Base-by-base conservation (phyloP, 352 stramenopile species). In the Pythium vanterpoolii region DNA sequence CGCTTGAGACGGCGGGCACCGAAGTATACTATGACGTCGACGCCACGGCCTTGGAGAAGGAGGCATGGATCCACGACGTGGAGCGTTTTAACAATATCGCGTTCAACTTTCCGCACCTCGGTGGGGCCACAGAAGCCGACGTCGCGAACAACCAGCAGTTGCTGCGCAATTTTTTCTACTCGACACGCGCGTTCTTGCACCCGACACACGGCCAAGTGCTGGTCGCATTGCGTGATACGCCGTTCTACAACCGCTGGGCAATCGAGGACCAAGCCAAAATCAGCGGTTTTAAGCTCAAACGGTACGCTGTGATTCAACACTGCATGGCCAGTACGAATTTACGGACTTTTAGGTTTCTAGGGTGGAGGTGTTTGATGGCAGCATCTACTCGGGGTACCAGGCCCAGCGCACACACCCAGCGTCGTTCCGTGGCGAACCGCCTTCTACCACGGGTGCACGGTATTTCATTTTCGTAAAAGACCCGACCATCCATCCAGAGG, bases 71-170 rank as follows among this genome's bases (percentile, higher is more conserved):
- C 14, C 44, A 64, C 38, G 48, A 49, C 18, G 68, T 60, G 1
- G 57, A 75, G 19, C 69, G 64, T 11, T 94, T 93, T 69, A 76
- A 93, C 33, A 57, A 70, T 19, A 77, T 94, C 27, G 75, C 83
- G 14, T 96, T 96, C 60, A 96, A 96, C 54, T 96, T 96, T 56
- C 86, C 86, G 16, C 86, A 96, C 56, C 63, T 96, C 10, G 86
- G 86, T 40, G 86, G 86, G 19, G 77, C 83, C 7, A 94, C 86
- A 3, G 80, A 93, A 40, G 84, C 85, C 39, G 86, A 93, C 60
- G 79, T 96, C 19, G 72, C 65, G 18, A 93, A 89, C 60, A 96
- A 96, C 68, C 86, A 93, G 60, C 69, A 76, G 26, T 62, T 96
- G 39, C 57, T 96, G 52, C 72, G 71, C 26, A 52, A 74, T 14